A percentile compares a stretch with the other conserved stretches of the same genome.
These are phyloP conservation scores for Polymyxa betae DNA, from an alignment of 208 protist genomes.

Conservation along the genomic window DNA sequence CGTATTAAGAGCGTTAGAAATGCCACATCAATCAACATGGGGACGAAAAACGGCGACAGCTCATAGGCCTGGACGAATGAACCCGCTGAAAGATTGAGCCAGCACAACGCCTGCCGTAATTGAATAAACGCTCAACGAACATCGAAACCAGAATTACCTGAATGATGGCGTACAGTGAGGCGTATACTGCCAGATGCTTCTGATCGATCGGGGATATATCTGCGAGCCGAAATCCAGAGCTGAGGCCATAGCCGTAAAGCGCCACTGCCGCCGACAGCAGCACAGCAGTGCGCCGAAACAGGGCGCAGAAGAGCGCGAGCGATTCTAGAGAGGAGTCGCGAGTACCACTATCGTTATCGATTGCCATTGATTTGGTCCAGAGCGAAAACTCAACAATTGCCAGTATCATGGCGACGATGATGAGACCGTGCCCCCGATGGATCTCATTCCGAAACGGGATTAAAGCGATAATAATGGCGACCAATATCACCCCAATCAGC, in stretches of 20 bases:
- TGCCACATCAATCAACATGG: background rate
- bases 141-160: background rate
- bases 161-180: background rate
- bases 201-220: background rate
- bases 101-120: background rate
- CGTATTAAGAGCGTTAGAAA: background rate
- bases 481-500: background rate
- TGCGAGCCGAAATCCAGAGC: background rate
- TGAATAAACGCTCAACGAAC: background rate
- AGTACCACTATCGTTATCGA: background rate
- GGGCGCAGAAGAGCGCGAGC: no score
- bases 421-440: background rate
- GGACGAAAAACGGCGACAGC: background rate
- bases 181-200: background rate
- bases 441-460: background rate
- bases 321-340: background rate
- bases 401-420: background rate
- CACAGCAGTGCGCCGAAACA: no score
- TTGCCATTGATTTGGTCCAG: background rate
- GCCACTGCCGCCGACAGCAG: background rate
- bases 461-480: background rate
- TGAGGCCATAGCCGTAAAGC: background rate
- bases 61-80: background rate
- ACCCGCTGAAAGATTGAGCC: background rate
- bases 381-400: background rate